Conservation (phyloP, 2,329 filamentous ascomycete species). For the Annulohypoxylon truncatum region DNA sequence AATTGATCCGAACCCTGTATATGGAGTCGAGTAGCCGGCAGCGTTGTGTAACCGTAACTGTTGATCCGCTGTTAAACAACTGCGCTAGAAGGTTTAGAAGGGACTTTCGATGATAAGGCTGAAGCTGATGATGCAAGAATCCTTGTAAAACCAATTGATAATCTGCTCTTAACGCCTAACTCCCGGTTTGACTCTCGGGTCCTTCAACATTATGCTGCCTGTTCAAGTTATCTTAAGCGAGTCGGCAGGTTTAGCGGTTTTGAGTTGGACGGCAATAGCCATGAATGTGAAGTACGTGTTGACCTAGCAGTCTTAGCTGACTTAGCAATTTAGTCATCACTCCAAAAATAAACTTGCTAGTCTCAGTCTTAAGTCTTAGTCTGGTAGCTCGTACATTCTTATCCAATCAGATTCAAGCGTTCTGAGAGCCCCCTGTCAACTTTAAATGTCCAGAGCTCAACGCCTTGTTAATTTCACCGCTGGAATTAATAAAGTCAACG, state of each 20-base stretch:
- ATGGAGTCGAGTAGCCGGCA: background rate
- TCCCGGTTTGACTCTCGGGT: background rate
- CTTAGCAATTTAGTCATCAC: slow-evolving; percentile 14
- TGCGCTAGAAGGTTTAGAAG: background rate
- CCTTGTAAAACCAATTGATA: background rate
- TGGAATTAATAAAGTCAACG: background rate
- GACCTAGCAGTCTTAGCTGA: background rate
- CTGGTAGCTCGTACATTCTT: slow-evolving; percentile 23
- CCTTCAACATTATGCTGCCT: background rate
- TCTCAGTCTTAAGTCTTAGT: slow-evolving; percentile 21
- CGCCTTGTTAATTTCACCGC: background rate
- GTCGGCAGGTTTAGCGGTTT: background rate
- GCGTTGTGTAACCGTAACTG: background rate
- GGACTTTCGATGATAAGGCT: background rate
- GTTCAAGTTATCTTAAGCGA: background rate
- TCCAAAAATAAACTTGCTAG: slow-evolving; percentile 3
- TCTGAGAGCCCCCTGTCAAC: slow-evolving; percentile 3
- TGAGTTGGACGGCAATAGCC: background rate
- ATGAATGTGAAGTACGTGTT: slow-evolving; percentile 12
- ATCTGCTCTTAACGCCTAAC: background rate
- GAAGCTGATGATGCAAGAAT: background rate
- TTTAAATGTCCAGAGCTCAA: background rate
- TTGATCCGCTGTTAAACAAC: background rate
- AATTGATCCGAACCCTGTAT: background rate
- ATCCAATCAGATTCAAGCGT: slow-evolving; percentile 19